Base-by-base conservation (phyloP, 1,139 yeast genomes). In the Blastobotrys illinoisensis region DNA sequence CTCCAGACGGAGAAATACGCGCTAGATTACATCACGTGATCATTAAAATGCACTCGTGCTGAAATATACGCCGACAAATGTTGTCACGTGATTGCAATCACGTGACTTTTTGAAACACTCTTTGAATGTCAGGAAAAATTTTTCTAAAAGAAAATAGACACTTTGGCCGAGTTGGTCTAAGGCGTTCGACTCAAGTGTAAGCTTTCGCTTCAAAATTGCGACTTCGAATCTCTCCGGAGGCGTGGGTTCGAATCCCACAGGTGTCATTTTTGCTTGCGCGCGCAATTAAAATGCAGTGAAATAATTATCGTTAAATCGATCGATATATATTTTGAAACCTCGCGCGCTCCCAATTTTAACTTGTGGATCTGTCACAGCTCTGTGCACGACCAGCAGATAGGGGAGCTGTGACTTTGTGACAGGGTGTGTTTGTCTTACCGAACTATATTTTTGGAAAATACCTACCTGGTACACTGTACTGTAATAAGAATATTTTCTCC, bases 231-330 rank as follows among this genome's bases (percentile, higher is more conserved):
- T 62, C 65, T 64, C 50, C 59, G 60, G 64, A 62, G 64, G 65
- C 64, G 64, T 59, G 64, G 65, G 65, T 62, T 62, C 65, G 62
- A 62, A 62, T 61, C 65, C 65, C 65, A 60, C 65, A 61, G 65
- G 52, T 61, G 65, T 60, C 65, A 62, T 44, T 56, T 58, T 55
- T 57, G 23, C 26, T 2, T 23, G 40, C 40, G 40, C 40, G 40
- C 40, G 32, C 32, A 7, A 7, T 9, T 26, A 26, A 26, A 6
- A 7, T 26, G 13, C 7, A 11, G 13, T 26, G 32, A 26, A 32
- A 3, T 32, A 32, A 32, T 21, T 21, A 21, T n/a, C 32, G 32
- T 26, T 26, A 26, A 23, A n/a, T n/a, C n/a, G n/a, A n/a, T n/a
- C n/a, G n/a, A n/a, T n/a, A n/a, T n/a, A n/a, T n/a, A n/a, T n/a